Conservation (phyloP, 1,139 yeast species). For the Suhomyces bokatorum region DNA sequence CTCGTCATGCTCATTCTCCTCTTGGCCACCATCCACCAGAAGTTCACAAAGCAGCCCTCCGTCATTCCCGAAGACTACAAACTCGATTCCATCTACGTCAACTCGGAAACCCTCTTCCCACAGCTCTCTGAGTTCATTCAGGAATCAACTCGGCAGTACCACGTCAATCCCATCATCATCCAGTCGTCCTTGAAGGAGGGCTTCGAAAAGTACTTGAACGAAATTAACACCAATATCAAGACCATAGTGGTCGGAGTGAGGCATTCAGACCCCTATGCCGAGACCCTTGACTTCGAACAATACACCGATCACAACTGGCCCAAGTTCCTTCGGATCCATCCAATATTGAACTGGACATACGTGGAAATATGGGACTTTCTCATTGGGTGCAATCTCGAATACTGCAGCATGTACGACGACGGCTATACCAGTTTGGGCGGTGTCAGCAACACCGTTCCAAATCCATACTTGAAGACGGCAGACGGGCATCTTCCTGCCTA, state of each 20-base stretch:
- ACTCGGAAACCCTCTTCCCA: slow-evolving; percentile 65
- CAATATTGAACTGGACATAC: slow-evolving; percentile 80
- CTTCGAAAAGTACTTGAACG: slow-evolving; percentile 54
- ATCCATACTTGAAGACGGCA: slow-evolving; percentile 54
- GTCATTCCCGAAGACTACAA: slow-evolving; percentile 33
- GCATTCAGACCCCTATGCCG: slow-evolving; percentile 77
- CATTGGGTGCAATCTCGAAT: slow-evolving; percentile 49
- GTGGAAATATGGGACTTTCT: slow-evolving; percentile 76
- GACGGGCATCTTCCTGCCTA: slow-evolving; percentile 62
- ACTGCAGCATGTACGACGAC: slow-evolving; percentile 68
- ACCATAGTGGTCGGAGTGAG: slow-evolving; percentile 82
- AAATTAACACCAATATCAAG: slow-evolving; percentile 46
- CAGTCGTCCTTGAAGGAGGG: slow-evolving; percentile 62
- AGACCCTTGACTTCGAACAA: slow-evolving; percentile 53
- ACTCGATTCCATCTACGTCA: slow-evolving; percentile 65
- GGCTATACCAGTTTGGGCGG: slow-evolving; percentile 90
- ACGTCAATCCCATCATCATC: slow-evolving; percentile 47
- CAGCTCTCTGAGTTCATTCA: slow-evolving; percentile 54
- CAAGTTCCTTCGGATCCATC: slow-evolving; percentile 72
- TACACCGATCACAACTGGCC: slow-evolving; percentile 88
- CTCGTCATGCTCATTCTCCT: slow-evolving; percentile 74
- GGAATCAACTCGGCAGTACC: slow-evolving; percentile 42
- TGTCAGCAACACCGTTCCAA: slow-evolving; percentile 58
- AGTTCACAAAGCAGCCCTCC: slow-evolving; percentile 17
- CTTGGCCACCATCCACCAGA: slow-evolving; percentile 55